phyloP scores from a whole-genome alignment of 108 stramenopile species.

The Nannochloropsis gaditana region DNA sequence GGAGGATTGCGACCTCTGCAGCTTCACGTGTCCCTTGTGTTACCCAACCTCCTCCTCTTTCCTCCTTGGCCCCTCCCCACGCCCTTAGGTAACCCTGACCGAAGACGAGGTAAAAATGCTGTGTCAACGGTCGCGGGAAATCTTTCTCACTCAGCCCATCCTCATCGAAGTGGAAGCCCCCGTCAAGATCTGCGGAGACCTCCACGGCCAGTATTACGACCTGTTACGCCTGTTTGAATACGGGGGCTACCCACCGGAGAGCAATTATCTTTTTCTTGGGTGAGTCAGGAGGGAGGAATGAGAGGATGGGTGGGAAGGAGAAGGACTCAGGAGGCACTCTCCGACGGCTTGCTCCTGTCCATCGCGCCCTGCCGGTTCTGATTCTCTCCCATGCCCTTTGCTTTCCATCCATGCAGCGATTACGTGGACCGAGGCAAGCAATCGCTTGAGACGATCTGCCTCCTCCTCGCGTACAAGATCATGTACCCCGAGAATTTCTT shows the following conservation, averaged over 20 bases:
- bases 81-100: slow-evolving; percentile 33
- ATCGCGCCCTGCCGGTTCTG: too few relatives aligned
- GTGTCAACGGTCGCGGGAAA: slow-evolving; percentile 64
- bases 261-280: slow-evolving; percentile 96
- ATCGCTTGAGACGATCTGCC: slow-evolving; percentile 91
- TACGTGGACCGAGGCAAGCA: slow-evolving; percentile 99
- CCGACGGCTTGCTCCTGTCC: not conserved
- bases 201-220: slow-evolving; percentile 75
- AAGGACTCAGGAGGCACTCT: not conserved
- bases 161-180: slow-evolving; percentile 94
- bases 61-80: not conserved
- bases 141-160: slow-evolving; percentile 92
- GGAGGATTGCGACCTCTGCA: too few relatives aligned
- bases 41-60: not conserved
- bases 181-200: slow-evolving; percentile 91
- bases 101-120: slow-evolving; percentile 54
- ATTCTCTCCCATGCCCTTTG: not conserved
- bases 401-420: slow-evolving; percentile 50
- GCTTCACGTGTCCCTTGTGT: too few relatives aligned
- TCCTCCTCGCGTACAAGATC: slow-evolving; percentile 95
- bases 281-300: not conserved
- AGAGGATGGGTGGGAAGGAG: not conserved
- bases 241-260: slow-evolving; percentile 67
- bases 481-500: slow-evolving; percentile 99
- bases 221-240: slow-evolving; percentile 70